Evolutionary conservation across 495 filamentous ascomycete species (phyloP).

Genomic region (Lichina pygmaea): DNA sequence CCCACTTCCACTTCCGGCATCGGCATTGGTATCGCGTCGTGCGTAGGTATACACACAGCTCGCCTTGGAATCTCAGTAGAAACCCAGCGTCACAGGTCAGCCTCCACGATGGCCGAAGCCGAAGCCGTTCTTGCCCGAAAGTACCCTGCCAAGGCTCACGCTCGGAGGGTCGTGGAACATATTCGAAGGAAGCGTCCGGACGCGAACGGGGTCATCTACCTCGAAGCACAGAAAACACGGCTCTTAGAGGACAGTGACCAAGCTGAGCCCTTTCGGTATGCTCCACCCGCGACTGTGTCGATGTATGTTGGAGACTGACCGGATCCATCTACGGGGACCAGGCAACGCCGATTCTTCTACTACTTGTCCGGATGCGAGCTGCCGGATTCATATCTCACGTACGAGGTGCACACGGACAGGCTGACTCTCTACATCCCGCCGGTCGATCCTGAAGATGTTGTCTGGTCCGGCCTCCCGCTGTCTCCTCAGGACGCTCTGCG

Average conservation of each 20-base stretch:
- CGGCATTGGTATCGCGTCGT: no score
- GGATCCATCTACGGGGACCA: constrained; percentile 7
- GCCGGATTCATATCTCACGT: constrained; percentile 57
- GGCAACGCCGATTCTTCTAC: constrained; percentile 82
- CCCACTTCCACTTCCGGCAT: no score
- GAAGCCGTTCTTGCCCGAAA: constrained; percentile 33
- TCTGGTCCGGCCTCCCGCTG: constrained; percentile 82
- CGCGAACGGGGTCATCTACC: constrained; percentile 44
- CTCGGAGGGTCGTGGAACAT: constrained; percentile 49
- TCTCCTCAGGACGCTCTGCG: constrained; percentile 42
- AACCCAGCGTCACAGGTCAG: not conserved
- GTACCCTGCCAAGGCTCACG: constrained; percentile 89
- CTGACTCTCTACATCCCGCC: constrained; percentile 84
- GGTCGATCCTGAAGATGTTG: constrained; percentile 66
- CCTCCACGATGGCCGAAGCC: constrained; percentile 4
- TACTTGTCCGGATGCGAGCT: constrained; percentile 75
- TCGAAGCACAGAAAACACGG: constrained; percentile 58
- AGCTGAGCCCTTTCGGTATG: constrained; percentile 46
- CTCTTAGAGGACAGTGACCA: constrained; percentile 67
- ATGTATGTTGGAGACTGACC: no score
- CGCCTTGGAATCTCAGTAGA: no score
- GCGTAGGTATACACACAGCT: no score
- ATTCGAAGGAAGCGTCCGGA: constrained; percentile 32
- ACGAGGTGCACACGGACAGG: constrained; percentile 42
- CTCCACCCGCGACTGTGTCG: not conserved